Evolutionary conservation across 169 alveolate species (phyloP), one percentile per base, ranked within the genome.

Genomic region (Neospora caninum): DNA sequence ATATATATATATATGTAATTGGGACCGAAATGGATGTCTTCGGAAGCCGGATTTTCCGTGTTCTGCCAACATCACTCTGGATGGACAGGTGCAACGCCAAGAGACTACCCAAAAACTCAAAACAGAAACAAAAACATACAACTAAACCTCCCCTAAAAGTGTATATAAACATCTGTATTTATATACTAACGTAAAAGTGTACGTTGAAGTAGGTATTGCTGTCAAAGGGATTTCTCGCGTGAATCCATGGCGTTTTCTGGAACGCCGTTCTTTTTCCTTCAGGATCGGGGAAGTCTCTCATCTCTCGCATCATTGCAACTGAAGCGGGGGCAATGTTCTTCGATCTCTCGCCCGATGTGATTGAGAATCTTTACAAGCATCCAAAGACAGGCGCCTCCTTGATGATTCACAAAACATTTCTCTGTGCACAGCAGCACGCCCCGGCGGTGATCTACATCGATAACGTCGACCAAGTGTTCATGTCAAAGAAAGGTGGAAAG

Each of bases 361-460:
- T 97, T 36, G 98, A 96, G 64, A 97, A 97, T 20, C 93, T 96
- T 89, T 96, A 96, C 91, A 94, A 95, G 20, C 97, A 96, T 91
- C 94, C 97, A 45, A 97, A 97, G 93, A 88, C 92, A 31, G 97
- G 96, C 64, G 73, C 95, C 29, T 93, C 96, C 39, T 93, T 94
- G 88, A 87, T 95, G 78, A 88, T 97, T 38, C 96, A 97, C 94
- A 96, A 94, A 42, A 97, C 96, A 82, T 97, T 98, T 96, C 95
- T 96, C 82, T 96, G 96, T 29, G 99, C 99, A 38, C 97, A 97
- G 96, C 97, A 97, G 67, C 96, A 95, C 95, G 98, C 98, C 58
- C 99, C 99, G 27, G 97, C 99, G 54, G 96, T 97, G 83, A 97
- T 97, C 42, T 97, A 97, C 96, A 97, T 97, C 91, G 99, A 98